These are phyloP conservation scores for Carpinus viminea DNA, from an alignment of 306 rosid species.

Conservation along the genomic window DNA sequence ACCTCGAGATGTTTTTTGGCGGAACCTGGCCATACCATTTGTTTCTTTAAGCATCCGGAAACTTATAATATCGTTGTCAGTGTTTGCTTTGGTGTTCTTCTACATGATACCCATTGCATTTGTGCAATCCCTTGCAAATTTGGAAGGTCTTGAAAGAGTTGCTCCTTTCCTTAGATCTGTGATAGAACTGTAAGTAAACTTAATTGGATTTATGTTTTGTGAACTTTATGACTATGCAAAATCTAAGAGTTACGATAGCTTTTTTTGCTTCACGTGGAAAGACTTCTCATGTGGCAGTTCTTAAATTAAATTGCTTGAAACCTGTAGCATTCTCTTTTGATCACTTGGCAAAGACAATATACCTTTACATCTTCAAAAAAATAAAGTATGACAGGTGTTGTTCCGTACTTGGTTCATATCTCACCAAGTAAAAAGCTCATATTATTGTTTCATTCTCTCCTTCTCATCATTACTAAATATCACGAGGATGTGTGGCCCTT, in stretches of 20 bases:
- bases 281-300: not conserved
- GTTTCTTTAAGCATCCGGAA: slow-evolving; percentile 78
- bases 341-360: not conserved
- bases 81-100: slow-evolving; percentile 94
- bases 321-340: not conserved
- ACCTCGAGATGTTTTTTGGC: slow-evolving; percentile 87
- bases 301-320: not conserved
- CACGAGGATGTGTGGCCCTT: not conserved
- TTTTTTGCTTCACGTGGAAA: not conserved
- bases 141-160: slow-evolving; percentile 97
- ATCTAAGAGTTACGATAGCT: not conserved
- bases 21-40: slow-evolving; percentile 90
- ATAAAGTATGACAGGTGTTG: not conserved
- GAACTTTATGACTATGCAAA: not conserved
- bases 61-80: slow-evolving; percentile 59
- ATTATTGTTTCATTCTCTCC: not conserved
- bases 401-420: not conserved
- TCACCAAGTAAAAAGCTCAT: not conserved
- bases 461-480: not conserved
- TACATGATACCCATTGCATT: slow-evolving; percentile 98
- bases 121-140: slow-evolving; percentile 96
- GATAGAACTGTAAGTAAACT: slow-evolving; percentile 79
- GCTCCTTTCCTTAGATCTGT: slow-evolving; percentile 96
- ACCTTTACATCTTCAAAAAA: not conserved
- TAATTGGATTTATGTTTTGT: not conserved